Conservation (phyloP, 2,329 filamentous ascomycete genomes). For the Cercospora berteroae region DNA sequence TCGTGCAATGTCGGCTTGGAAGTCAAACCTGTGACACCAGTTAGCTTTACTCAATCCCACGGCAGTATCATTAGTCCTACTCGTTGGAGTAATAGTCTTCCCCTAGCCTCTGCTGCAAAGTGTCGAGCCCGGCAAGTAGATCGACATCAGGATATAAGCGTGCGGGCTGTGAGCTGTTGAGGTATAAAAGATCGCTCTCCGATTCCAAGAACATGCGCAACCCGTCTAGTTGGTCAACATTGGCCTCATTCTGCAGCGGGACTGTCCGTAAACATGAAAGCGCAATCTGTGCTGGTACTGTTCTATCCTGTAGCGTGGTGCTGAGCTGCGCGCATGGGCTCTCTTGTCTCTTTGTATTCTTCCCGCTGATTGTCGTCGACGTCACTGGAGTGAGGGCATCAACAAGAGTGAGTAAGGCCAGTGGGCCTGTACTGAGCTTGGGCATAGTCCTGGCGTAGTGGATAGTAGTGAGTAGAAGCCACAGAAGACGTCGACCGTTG, state of each 20-base stretch:
- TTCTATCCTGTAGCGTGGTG: neutral
- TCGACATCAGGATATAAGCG: slow-evolving; percentile 41
- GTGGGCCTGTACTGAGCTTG: neutral
- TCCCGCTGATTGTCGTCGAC: neutral
- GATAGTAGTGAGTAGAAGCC: neutral
- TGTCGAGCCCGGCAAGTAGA: slow-evolving; percentile 39
- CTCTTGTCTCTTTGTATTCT: neutral
- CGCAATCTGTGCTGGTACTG: slow-evolving; percentile 2
- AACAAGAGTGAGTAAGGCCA: neutral
- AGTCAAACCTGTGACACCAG: slow-evolving; percentile 29
- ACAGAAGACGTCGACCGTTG: neutral
- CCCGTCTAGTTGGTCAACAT: slow-evolving; percentile 7
- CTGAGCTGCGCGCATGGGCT: slow-evolving; percentile 4
- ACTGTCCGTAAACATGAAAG: slow-evolving; percentile 8
- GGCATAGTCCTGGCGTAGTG: neutral
- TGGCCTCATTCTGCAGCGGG: slow-evolving; percentile 9
- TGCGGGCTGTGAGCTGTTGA: slow-evolving; percentile 40
- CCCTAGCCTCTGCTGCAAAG: slow-evolving; percentile 36
- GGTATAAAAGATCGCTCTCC: slow-evolving; percentile 42
- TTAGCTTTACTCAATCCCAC: neutral
- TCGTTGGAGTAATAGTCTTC: slow-evolving; percentile 39
- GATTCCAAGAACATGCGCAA: slow-evolving; percentile 33
- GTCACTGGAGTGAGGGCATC: neutral
- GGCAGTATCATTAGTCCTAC: slow-evolving; percentile 26
- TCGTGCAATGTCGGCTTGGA: slow-evolving; percentile 39